Base-by-base conservation (phyloP, 75 land plant species). In the Pinus albicaulis region DNA sequence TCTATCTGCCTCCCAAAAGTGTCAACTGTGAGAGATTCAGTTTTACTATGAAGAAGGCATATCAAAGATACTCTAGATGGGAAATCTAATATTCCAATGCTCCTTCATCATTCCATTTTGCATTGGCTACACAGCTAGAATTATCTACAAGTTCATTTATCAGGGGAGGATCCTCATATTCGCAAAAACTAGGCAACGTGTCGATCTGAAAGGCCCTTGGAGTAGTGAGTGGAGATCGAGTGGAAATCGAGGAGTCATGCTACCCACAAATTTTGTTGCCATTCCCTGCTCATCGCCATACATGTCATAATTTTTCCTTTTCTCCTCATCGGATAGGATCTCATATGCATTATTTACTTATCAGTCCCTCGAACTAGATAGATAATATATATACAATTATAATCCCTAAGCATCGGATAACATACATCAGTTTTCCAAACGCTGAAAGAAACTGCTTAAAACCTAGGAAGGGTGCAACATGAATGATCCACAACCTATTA, bases 1-100 rank as follows among this genome's bases (percentile, higher is more conserved):
- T 94, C 95, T 57, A 94, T 97, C 25, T 98, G 93, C 72, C 88
- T 82, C 24, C 99, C 99, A 81, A 97, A 97, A 58, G 99, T 97
- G 72, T 92, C 90, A 26, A 97, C 95, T 2, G 90, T 94, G 3
- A 94, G 88, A 38, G 93, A 90, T 76, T 90, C 91, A 55, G 82
- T 83, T 72, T 91, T 97, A 52, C 88, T 82, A 55, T 88, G 85
- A 26, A 79, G 80, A 17, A 89, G 83, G 55, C 89, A 65, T 89
- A 80, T 56, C 86, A 89, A 55, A 97, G 79, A 64, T 94, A 95
- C 74, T 94, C 91, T 75, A 94, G 74, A 65, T 88, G 94, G 25
- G 89, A 76, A 62, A 87, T 83, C 73, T 94, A 83, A 75, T 84
- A 89, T 17, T 80, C 76, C 15, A 79, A 56, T 7, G 87, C 87